phyloP scores from a whole-genome alignment of 352 stramenopile genomes.

The Globisporangium middletonii region DNA sequence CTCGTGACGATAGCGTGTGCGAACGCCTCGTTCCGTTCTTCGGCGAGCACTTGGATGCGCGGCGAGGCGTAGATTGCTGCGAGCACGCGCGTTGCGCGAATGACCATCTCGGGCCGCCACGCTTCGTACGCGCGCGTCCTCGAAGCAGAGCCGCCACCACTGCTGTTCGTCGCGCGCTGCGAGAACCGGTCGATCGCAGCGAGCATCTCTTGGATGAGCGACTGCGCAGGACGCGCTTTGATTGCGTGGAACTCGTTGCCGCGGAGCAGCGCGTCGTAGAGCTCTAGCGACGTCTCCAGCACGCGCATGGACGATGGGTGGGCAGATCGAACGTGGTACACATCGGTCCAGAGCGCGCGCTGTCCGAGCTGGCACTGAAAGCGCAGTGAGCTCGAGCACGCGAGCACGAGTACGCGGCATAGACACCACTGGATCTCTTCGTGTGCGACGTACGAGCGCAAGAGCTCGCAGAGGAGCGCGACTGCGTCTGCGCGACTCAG shows the following conservation, averaged over 20 bases:
- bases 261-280: constrained; percentile 22
- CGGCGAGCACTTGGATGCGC: constrained; percentile 5
- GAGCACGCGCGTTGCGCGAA: constrained; percentile 13
- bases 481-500: constrained; percentile 15
- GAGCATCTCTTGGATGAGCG: constrained; percentile 19
- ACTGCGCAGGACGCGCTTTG: constrained; percentile 1
- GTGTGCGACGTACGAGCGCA: constrained; percentile 16
- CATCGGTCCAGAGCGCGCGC: constrained; percentile 22
- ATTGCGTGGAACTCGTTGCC: constrained; percentile 29
- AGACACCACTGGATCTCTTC: constrained; percentile 41
- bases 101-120: constrained; percentile 6
- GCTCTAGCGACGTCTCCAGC: constrained; percentile 23
- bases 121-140: constrained; percentile 1
- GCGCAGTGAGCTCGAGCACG: constrained; percentile 17
- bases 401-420: constrained; percentile 18
- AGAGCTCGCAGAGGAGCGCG: constrained; percentile 15
- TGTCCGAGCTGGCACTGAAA: constrained; percentile 37
- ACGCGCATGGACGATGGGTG: constrained; percentile 30
- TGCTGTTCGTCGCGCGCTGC: not conserved
- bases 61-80: constrained; percentile 11
- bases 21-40: constrained; percentile 7
- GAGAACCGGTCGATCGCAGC: constrained; percentile 14
- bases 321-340: constrained; percentile 22
- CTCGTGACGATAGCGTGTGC: constrained; percentile 1
- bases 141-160: not conserved